Conservation (phyloP, 352 stramenopile species). For the Phytophthora sojae region DNA sequence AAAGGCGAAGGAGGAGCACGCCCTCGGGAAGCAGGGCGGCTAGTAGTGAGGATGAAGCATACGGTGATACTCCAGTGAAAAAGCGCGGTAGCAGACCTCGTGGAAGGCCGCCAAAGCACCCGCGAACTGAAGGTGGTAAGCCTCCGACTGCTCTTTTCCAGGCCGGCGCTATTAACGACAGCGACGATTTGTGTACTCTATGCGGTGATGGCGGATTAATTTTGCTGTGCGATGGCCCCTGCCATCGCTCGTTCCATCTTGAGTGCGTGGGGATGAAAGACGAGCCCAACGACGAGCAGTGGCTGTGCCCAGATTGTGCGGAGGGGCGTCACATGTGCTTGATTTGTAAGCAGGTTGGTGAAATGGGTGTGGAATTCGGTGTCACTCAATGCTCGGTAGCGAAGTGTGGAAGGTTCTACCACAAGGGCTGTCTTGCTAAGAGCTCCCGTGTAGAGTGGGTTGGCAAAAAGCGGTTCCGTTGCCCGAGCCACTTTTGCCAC, state of each 20-base stretch:
- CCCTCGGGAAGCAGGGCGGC: constrained; percentile 26
- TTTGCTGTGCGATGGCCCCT: constrained; percentile 92
- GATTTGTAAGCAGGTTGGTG: constrained; percentile 91
- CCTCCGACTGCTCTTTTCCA: constrained; percentile 44
- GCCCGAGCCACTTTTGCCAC: constrained; percentile 92
- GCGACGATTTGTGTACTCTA: constrained; percentile 92
- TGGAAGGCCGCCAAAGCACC: constrained; percentile 45
- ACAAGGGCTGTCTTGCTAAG: constrained; percentile 87
- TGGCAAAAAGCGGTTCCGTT: constrained; percentile 90
- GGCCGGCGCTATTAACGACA: constrained; percentile 79
- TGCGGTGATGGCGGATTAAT: constrained; percentile 93
- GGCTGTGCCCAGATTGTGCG: constrained; percentile 91
- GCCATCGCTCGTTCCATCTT: constrained; percentile 94
- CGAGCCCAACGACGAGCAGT: constrained; percentile 87
- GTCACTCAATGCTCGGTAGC: constrained; percentile 92
- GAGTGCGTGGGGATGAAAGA: constrained; percentile 90
- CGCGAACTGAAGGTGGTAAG: constrained; percentile 16
- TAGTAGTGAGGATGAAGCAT: constrained; percentile 52
- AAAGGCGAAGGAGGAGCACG: constrained; percentile 50
- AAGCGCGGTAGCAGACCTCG: constrained; percentile 43
- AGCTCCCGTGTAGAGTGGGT: constrained; percentile 86
- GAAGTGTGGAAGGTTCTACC: constrained; percentile 94
- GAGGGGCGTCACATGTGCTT: constrained; percentile 92
- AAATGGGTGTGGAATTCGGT: constrained; percentile 90
- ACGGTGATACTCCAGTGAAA: constrained; percentile 43